A percentile compares a stretch with the other conserved stretches of the same genome.
Evolutionary conservation across 257 asterid genomes (phyloP).

Genomic region (Fraxinus cuspidata): DNA sequence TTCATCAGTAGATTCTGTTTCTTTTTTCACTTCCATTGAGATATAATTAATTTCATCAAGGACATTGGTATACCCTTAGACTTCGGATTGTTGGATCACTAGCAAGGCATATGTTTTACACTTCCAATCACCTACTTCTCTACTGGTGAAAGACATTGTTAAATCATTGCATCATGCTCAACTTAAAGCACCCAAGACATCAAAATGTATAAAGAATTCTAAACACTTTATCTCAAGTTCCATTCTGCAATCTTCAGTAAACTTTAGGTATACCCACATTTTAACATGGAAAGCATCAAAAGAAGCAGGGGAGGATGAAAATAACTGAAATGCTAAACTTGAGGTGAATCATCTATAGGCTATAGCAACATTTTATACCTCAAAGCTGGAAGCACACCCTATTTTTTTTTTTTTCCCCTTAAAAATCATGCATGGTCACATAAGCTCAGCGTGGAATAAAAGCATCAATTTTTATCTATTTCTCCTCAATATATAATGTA

Average conservation of each 20-base stretch:
- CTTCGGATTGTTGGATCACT: background rate
- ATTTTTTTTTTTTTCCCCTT: background rate
- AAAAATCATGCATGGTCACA: background rate
- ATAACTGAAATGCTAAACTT: background rate
- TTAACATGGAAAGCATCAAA: background rate
- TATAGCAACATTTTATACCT: constrained; percentile 1
- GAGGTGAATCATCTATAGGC: background rate
- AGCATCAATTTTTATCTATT: background rate
- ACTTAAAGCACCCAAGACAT: background rate
- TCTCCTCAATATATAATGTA: background rate
- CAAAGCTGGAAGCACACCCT: constrained; percentile 1
- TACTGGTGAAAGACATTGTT: background rate
- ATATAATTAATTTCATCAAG: background rate
- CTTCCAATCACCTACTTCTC: background rate
- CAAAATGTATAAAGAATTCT: too few species aligned
- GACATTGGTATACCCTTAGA: too few species aligned
- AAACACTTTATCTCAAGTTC: too few species aligned
- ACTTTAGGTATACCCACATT: too few species aligned
- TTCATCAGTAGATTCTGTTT: background rate
- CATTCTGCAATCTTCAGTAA: too few species aligned
- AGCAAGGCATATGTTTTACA: background rate
- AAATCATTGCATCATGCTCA: background rate
- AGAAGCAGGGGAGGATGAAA: background rate
- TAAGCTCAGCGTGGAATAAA: background rate
- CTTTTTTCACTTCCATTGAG: background rate